A percentile compares a stretch with the other conserved stretches of the same genome.
These are phyloP conservation scores for Pyrenopolyporus hunteri DNA, from an alignment of 495 filamentous ascomycete species.

Conservation along the genomic window DNA sequence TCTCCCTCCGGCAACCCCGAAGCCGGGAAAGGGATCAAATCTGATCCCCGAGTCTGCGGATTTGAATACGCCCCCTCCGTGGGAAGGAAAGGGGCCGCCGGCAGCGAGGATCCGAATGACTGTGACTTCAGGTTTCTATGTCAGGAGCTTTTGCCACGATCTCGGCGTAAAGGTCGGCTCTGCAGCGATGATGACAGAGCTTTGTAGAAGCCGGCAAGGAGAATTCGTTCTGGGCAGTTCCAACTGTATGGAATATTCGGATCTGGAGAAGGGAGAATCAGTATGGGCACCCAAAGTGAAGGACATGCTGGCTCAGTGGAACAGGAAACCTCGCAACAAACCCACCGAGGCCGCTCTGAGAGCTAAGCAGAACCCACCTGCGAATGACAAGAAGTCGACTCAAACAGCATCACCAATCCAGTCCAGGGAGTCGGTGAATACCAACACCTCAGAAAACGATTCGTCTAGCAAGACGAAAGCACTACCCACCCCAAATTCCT, in stretches of 20 bases:
- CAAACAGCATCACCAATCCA: not conserved
- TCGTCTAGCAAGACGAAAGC: not conserved
- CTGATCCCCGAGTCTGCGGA: constrained; percentile 43
- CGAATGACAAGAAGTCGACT: not conserved
- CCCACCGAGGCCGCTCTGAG: constrained; percentile 21
- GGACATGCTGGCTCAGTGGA: constrained; percentile 67
- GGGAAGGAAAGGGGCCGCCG: constrained; percentile 63
- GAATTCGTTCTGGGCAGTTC: constrained; percentile 67
- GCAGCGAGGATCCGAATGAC: constrained; percentile 87
- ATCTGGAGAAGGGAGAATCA: constrained; percentile 77
- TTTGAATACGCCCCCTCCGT: constrained; percentile 45
- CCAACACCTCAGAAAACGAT: not conserved
- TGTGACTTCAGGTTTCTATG: constrained; percentile 96
- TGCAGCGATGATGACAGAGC: constrained; percentile 82
- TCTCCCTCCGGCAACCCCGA: constrained; percentile 41
- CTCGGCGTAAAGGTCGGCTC: constrained; percentile 83
- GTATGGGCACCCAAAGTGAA: constrained; percentile 82
- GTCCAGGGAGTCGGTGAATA: not conserved
- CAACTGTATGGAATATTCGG: constrained; percentile 83
- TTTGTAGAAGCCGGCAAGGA: constrained; percentile 81
- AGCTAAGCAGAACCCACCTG: constrained; percentile 15
- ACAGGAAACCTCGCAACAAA: constrained; percentile 12
- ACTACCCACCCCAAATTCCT: constrained; percentile 6
- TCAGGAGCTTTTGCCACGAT: constrained; percentile 91
- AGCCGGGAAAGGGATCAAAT: constrained; percentile 44